A percentile compares a stretch with the other conserved stretches of the same genome.
Conservation (phyloP, 495 filamentous ascomycete genomes). For the Trichoderma parareesei region DNA sequence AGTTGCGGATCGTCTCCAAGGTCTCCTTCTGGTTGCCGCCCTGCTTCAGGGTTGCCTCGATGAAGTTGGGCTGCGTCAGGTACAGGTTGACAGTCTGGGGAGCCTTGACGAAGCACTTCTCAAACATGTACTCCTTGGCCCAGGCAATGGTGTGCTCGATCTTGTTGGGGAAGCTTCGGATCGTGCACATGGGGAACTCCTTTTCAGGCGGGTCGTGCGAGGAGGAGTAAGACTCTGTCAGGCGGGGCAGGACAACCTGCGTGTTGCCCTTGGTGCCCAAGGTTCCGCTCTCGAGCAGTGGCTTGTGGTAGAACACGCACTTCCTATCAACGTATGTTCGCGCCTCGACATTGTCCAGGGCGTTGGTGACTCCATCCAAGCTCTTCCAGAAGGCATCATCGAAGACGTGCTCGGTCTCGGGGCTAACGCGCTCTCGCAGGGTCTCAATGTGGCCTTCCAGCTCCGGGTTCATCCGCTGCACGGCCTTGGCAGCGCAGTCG, state of each 20-base stretch:
- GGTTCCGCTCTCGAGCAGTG: slow-evolving; percentile 91
- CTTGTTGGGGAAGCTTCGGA: slow-evolving; percentile 95
- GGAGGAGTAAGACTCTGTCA: slow-evolving; percentile 97
- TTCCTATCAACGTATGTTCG: slow-evolving; percentile 94
- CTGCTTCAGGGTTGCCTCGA: slow-evolving; percentile 83
- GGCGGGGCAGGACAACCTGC: slow-evolving; percentile 80
- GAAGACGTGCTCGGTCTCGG: slow-evolving; percentile 91
- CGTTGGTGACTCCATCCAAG: slow-evolving; percentile 93
- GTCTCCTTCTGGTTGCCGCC: slow-evolving; percentile 95
- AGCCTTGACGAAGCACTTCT: slow-evolving; percentile 85
- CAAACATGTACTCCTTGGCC: slow-evolving; percentile 83
- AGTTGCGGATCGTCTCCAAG: slow-evolving; percentile 81
- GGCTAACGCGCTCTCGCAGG: slow-evolving; percentile 80
- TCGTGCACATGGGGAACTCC: slow-evolving; percentile 97
- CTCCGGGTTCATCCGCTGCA: slow-evolving; percentile 91
- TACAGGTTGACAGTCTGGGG: slow-evolving; percentile 95
- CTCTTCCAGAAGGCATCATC: slow-evolving; percentile 87
- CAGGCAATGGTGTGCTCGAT: slow-evolving; percentile 99
- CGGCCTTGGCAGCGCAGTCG: slow-evolving; percentile 82
- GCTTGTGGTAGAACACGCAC: slow-evolving; percentile 98
- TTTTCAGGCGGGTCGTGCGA: slow-evolving; percentile 98
- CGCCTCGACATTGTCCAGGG: slow-evolving; percentile 95
- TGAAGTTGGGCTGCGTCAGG: slow-evolving; percentile 82
- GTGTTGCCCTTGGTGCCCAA: slow-evolving; percentile 98
- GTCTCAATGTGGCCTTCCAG: slow-evolving; percentile 75